Conservation (phyloP, 495 filamentous ascomycete genomes). For the Cercophora sp. region DNA sequence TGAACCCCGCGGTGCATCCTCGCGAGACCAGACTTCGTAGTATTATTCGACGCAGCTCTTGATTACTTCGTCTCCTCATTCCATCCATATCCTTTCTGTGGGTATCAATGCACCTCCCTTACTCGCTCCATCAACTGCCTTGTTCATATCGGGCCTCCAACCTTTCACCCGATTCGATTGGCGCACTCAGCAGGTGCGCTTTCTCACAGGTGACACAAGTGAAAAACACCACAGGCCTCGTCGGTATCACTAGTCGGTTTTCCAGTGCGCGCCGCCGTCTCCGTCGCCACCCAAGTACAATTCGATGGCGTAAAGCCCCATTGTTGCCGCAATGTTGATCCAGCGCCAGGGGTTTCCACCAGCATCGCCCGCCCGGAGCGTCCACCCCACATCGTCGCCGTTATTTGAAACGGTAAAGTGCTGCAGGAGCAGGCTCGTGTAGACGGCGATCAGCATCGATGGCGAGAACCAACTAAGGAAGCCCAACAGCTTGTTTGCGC, state of each 20-base stretch:
- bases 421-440: slow-evolving; percentile 94
- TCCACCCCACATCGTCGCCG: slow-evolving; percentile 76
- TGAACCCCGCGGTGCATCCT: no score
- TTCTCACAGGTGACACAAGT: no score
- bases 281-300: slow-evolving; percentile 74
- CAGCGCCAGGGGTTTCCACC: slow-evolving; percentile 88
- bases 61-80: no score
- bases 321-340: slow-evolving; percentile 84
- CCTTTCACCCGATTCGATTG: no score
- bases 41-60: no score
- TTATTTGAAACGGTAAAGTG: slow-evolving; percentile 74
- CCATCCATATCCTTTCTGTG: no score
- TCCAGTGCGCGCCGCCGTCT: slow-evolving; percentile 80
- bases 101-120: no score
- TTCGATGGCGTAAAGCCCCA: slow-evolving; percentile 85
- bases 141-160: no score
- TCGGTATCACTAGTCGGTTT: slow-evolving; percentile 78
- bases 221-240: no score
- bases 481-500: slow-evolving; percentile 70
- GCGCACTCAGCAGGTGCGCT: no score
- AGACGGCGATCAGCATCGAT: slow-evolving; percentile 86
- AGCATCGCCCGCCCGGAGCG: slow-evolving; percentile 65
- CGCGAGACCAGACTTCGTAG: no score
- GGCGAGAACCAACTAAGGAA: slow-evolving; percentile 90
- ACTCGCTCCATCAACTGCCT: no score